These are phyloP conservation scores for Ephemerocybe angulata DNA, from an alignment of 768 basidiomycete genomes.

Conservation along the genomic window DNA sequence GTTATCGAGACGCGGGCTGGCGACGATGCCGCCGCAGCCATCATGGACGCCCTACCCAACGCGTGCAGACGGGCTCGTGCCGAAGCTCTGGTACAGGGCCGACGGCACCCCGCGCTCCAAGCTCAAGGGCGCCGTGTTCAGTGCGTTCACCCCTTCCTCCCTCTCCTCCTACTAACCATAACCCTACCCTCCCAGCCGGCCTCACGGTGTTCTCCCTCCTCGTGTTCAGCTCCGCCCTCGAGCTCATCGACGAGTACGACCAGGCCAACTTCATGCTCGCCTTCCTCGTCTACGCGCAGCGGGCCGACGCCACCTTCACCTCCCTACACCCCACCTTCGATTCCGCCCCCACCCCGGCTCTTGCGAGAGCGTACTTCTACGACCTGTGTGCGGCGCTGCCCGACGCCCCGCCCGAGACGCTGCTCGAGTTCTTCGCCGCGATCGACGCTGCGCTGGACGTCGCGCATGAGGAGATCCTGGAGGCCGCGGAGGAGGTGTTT, in stretches of 20 bases:
- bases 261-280: neutral
- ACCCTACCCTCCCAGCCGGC: neutral
- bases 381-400: neutral
- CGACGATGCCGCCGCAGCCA: too few species aligned
- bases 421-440: too few species aligned
- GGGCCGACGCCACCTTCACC: neutral
- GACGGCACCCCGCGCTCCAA: slow-evolving; percentile 36
- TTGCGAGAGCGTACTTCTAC: neutral
- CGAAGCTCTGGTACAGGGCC: slow-evolving; percentile 25
- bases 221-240: neutral
- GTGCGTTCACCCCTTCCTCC: slow-evolving; percentile 16
- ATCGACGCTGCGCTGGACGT: too few species aligned
- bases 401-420: too few species aligned
- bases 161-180: neutral
- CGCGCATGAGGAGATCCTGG: neutral
- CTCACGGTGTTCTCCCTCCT: neutral
- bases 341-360: neutral
- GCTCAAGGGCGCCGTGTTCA: slow-evolving; percentile 28
- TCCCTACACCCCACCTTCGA: neutral
- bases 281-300: neutral
- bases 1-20: too few species aligned
- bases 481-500: neutral
- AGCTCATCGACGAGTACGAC: neutral
- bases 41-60: neutral
- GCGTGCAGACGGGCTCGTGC: neutral